These are phyloP conservation scores for Porogramme epimiltina DNA, from an alignment of 1,284 basidiomycete genomes.

Conservation along the genomic window DNA sequence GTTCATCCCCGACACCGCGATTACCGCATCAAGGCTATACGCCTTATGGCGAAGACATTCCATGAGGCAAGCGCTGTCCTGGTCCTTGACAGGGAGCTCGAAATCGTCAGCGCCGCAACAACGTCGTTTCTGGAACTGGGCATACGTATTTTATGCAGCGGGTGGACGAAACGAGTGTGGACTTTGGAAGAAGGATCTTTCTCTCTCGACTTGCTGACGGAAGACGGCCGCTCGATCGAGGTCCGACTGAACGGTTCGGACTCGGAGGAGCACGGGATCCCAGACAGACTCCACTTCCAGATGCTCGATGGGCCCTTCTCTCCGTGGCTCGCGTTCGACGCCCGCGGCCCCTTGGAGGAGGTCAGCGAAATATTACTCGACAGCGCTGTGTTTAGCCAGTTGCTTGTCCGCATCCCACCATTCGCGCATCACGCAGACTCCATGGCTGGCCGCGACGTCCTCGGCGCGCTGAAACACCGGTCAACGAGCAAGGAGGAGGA, in stretches of 20 bases:
- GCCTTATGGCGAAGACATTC: background rate
- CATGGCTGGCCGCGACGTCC: too few species aligned
- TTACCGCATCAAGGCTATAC: slow-evolving; percentile 1
- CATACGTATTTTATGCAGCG: slow-evolving; percentile 2
- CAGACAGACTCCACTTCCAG: background rate
- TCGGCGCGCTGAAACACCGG: too few species aligned
- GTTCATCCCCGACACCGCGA: background rate
- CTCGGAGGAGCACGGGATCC: background rate
- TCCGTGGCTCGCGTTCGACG: too few species aligned
- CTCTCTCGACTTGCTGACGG: slow-evolving; percentile 2
- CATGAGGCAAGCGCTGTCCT: background rate
- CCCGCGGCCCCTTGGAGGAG: too few species aligned
- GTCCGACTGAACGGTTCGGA: too few species aligned
- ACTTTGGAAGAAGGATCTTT: slow-evolving; percentile 2
- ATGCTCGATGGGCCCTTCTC: slow-evolving; percentile 2
- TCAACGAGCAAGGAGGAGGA: too few species aligned
- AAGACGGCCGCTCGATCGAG: too few species aligned
- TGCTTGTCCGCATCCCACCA: too few species aligned
- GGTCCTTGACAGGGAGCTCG: slow-evolving; percentile 4
- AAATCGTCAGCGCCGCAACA: background rate
- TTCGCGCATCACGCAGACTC: too few species aligned
- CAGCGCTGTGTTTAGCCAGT: too few species aligned
- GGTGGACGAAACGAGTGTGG: slow-evolving; percentile 5
- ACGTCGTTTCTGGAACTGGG: slow-evolving; percentile 1
- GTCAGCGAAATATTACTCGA: too few species aligned